phyloP scores from a whole-genome alignment of 345 rosid genomes.

The Populus nigra region DNA sequence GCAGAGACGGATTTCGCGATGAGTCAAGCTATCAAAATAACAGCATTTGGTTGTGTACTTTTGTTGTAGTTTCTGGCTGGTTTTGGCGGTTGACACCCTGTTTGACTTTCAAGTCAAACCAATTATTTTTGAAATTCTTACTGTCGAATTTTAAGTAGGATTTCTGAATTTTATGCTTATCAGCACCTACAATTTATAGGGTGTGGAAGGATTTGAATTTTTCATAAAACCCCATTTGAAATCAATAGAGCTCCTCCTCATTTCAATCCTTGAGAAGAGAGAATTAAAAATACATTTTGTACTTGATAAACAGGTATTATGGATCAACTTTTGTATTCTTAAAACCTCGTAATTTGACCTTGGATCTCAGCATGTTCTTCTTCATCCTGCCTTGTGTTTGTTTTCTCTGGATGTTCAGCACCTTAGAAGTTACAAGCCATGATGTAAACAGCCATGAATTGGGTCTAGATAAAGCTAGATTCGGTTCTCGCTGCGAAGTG shows the following conservation, averaged over 20 bases:
- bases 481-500: background rate
- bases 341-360: background rate
- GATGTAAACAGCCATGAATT: background rate
- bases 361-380: background rate
- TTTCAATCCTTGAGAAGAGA: background rate
- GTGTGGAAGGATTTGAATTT: constrained; percentile 15
- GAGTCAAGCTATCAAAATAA: constrained; percentile 18
- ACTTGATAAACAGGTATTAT: background rate
- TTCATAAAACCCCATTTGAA: background rate
- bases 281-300: background rate
- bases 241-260: background rate
- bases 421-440: background rate
- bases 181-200: background rate
- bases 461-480: background rate
- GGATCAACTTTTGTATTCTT: background rate
- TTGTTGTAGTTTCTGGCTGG: constrained; percentile 20
- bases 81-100: constrained; percentile 20
- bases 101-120: constrained; percentile 5
- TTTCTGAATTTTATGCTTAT: background rate
- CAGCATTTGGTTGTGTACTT: constrained; percentile 12
- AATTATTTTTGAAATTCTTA: constrained; percentile 17
- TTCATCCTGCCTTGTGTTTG: background rate
- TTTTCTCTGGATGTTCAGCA: background rate
- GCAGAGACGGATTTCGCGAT: background rate
- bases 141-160: constrained; percentile 28